phyloP scores from a whole-genome alignment of 257 asterid genomes.

The Datura wrightii region DNA sequence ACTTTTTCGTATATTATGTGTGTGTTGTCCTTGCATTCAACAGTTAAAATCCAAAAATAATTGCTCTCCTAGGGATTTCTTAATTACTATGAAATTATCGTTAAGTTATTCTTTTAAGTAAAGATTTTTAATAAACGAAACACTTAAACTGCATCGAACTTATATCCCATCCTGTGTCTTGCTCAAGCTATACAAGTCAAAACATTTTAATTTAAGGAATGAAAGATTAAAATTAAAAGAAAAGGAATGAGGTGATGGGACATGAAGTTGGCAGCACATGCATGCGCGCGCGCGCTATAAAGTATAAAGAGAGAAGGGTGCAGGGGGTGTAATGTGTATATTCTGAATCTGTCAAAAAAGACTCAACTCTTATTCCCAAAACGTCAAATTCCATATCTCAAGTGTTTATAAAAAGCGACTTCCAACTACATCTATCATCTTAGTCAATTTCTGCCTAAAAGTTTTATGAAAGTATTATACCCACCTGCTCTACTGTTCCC shows the following conservation, averaged over 20 bases:
- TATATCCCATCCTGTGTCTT: too few relatives aligned
- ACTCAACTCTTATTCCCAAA: neutral
- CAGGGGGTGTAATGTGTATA: neutral
- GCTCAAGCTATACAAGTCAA: too few relatives aligned
- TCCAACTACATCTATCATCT: conserved; percentile 7
- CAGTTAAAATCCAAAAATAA: too few relatives aligned
- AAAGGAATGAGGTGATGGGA: conserved; percentile 17
- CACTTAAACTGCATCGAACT: too few relatives aligned
- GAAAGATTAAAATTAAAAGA: neutral
- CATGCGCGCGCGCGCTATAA: neutral
- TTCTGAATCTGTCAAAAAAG: neutral
- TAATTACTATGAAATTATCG: too few relatives aligned
- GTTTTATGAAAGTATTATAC: neutral
- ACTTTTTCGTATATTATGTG: too few relatives aligned
- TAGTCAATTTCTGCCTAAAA: conserved; percentile 9
- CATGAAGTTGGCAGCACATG: conserved; percentile 9
- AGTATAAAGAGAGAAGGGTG: neutral
- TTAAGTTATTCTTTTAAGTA: too few relatives aligned
- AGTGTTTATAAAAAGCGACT: conserved; percentile 7
- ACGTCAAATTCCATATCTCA: conserved; percentile 28
- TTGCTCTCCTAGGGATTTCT: too few relatives aligned
- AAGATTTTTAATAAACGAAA: too few relatives aligned
- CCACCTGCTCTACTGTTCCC: conserved; percentile 24
- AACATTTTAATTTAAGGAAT: too few relatives aligned
- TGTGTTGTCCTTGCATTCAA: too few relatives aligned